Percentiles rank a stretch among this genome's conserved stretches.
Evolutionary conservation across 1,139 yeast genomes (phyloP).

Genomic region (Sugiyamaella neomexicana): DNA sequence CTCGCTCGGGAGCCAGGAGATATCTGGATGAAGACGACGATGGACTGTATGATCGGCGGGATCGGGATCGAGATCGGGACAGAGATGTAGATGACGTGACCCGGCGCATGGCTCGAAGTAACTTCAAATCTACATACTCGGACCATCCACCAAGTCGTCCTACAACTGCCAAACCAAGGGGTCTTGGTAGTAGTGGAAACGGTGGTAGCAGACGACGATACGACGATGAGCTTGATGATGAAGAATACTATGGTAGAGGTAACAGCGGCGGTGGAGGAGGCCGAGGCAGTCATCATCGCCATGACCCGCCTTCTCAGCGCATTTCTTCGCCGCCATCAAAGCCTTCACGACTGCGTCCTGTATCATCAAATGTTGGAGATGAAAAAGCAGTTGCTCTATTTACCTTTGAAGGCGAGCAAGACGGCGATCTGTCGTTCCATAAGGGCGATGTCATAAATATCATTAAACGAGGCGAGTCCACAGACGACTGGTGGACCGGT

Average conservation of each 20-base stretch:
- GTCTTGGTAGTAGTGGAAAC: not conserved
- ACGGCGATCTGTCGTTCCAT: constrained; percentile 85
- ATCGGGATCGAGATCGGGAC: constrained; percentile 27
- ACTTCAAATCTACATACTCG: constrained; percentile 35
- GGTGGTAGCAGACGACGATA: constrained; percentile 6
- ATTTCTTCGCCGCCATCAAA: constrained; percentile 2
- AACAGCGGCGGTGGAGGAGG: constrained; percentile 17
- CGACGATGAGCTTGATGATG: constrained; percentile 15
- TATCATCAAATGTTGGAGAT: constrained; percentile 43
- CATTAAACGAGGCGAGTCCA: constrained; percentile 77
- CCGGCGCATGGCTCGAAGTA: constrained; percentile 39
- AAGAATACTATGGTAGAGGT: constrained; percentile 3
- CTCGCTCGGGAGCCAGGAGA: constrained; percentile 25
- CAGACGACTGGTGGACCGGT: constrained; percentile 99
- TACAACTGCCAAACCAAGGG: constrained; percentile 52
- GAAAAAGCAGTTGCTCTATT: constrained; percentile 88
- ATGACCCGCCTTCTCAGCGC: not conserved
- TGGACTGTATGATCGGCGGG: constrained; percentile 20
- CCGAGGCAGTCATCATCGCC: not conserved
- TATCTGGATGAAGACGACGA: constrained; percentile 21
- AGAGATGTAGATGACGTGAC: constrained; percentile 39
- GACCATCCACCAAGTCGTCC: constrained; percentile 47
- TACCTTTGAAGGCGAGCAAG: constrained; percentile 86
- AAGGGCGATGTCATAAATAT: constrained; percentile 96
- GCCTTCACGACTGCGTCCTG: constrained; percentile 28